A percentile compares a stretch with the other conserved stretches of the same genome.
phyloP scores from a whole-genome alignment of 164 flowering plant genomes.

The Santalum album region DNA sequence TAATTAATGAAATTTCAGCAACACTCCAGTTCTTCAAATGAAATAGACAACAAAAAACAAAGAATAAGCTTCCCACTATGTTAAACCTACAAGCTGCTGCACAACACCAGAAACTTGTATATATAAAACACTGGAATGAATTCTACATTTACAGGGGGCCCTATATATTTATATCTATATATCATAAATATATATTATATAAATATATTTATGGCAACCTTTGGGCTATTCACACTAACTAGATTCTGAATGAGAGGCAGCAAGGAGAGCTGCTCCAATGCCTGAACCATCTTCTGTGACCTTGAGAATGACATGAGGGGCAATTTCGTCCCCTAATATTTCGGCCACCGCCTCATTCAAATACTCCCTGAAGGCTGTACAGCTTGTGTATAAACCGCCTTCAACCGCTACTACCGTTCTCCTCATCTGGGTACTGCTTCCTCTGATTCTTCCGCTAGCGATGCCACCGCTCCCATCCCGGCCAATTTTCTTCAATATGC shows the following conservation, averaged over 20 bases:
- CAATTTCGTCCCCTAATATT: slow-evolving; percentile 70
- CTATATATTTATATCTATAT: slow-evolving; percentile 10
- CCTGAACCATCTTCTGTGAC: slow-evolving; percentile 81
- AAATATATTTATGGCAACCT: slow-evolving; percentile 30
- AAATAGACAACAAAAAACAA: neutral
- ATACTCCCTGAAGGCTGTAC: slow-evolving; percentile 65
- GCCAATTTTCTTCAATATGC: slow-evolving; percentile 86
- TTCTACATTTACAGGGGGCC: slow-evolving; percentile 33
- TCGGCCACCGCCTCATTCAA: slow-evolving; percentile 63
- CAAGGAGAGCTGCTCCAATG: slow-evolving; percentile 83
- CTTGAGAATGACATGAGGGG: slow-evolving; percentile 56
- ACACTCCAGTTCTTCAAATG: neutral
- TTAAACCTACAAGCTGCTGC: slow-evolving; percentile 10
- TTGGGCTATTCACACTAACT: slow-evolving; percentile 23
- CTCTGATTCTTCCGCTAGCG: slow-evolving; percentile 38
- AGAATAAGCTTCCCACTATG: neutral
- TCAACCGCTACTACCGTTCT: slow-evolving; percentile 83
- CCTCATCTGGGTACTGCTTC: slow-evolving; percentile 33
- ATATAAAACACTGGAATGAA: slow-evolving; percentile 19
- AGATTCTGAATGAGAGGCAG: slow-evolving; percentile 57
- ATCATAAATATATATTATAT: slow-evolving; percentile 15
- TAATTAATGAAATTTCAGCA: neutral
- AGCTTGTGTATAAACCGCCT: slow-evolving; percentile 62
- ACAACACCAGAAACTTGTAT: slow-evolving; percentile 23
- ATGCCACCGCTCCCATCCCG: slow-evolving; percentile 79